Evolutionary conservation across 768 basidiomycete species (phyloP), one percentile per base, ranked within the genome.

Genomic region (Suillus spraguei): DNA sequence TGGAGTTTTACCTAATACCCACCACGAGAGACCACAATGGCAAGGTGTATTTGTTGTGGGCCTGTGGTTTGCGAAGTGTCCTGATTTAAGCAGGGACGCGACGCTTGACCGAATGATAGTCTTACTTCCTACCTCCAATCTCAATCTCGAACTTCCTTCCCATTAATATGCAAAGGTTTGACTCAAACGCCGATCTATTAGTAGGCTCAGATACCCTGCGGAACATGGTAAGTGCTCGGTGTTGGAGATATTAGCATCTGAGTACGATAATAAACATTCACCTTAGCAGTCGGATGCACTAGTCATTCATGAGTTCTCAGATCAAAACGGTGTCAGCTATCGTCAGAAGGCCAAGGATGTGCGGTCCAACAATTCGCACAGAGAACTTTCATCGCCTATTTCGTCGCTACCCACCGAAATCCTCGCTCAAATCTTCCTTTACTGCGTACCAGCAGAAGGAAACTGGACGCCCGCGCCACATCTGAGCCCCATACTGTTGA

Each of bases 321-420:
- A 4, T 5, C 65, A 61, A 24, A 55, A 60, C 14, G 59, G 56
- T 35, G 47, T 69, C 4, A 58, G 35, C 10, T 20, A 46, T 36
- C 59, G 63, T 22, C 62, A 64, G n/a, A 63, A 47, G 8, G 5
- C 39, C 39, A 63, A 66, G 11, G 24, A 60, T 35, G 1, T 46
- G n/a, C 46, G 22, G n/a, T 46, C n/a, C n/a, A 46, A 11, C 2
- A 22, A 6, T 47, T 14, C 13, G 0, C 71, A 76, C 52, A 62
- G 32, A 9, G 65, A 67, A 4, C 66, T 72, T 2, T 38, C 69
- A 28, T 71, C 71, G 7, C 63, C 66, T 42, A 79, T 85, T 62
- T 69, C 74, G 59, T 64, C 68, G 8, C 71, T 85, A 6, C 84
- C 84, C 7, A 58, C 78, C 1, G 84, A 85, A 68, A 68, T 85